Evolutionary conservation across 75 land plant genomes (phyloP).

Genomic region (Sequoia sempervirens): DNA sequence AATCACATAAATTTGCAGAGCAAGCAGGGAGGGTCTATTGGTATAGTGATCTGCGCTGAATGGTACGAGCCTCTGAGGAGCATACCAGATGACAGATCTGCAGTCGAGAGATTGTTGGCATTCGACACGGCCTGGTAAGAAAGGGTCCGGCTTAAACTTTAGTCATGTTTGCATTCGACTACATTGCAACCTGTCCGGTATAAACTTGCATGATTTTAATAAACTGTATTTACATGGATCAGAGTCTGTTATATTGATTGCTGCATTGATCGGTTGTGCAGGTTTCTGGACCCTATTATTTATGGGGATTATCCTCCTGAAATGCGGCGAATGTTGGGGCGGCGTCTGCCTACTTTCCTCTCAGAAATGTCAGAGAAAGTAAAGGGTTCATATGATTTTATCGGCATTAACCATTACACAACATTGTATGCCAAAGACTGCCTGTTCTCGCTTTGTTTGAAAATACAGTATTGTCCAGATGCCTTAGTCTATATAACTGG

Average conservation of each 20-base stretch:
- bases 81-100: slow-evolving; percentile 21
- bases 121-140: slow-evolving; percentile 53
- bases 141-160: too few relatives aligned
- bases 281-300: slow-evolving; percentile 51
- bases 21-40: slow-evolving; percentile 51
- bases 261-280: neutral
- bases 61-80: slow-evolving; percentile 52
- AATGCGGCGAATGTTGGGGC: slow-evolving; percentile 24
- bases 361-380: slow-evolving; percentile 22
- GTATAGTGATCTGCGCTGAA: slow-evolving; percentile 22
- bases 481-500: neutral
- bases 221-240: too few relatives aligned
- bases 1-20: slow-evolving; percentile 11
- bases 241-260: too few relatives aligned
- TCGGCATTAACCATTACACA: slow-evolving; percentile 51
- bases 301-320: slow-evolving; percentile 47
- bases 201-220: neutral
- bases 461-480: neutral
- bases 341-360: slow-evolving; percentile 21
- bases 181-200: neutral
- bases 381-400: slow-evolving; percentile 43
- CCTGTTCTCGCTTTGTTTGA: neutral
- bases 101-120: slow-evolving; percentile 37
- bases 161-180: too few relatives aligned
- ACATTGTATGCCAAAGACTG: slow-evolving; percentile 14